Evolutionary conservation across 352 stramenopile species (phyloP).

Genomic region (Phytopythium ostracodes): DNA sequence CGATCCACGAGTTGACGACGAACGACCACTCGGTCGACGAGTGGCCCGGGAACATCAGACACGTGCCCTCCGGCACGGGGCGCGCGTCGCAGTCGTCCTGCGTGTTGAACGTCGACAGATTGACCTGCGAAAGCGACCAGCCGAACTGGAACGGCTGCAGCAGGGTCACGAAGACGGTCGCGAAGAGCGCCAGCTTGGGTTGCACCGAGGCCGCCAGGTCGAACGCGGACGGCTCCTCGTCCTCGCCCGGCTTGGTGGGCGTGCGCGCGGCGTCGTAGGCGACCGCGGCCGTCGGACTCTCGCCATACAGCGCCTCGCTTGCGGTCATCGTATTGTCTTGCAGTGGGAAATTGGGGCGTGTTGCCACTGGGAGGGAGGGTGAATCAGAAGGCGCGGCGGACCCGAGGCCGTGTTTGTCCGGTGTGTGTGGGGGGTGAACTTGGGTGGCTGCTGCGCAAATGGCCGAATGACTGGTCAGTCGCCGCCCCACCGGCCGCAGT

Average conservation of each 20-base stretch:
- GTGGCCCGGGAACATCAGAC: conserved; percentile 58
- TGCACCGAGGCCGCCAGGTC: not conserved
- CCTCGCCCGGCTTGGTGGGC: conserved; percentile 7
- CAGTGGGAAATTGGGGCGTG: not conserved
- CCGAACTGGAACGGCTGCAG: conserved; percentile 44
- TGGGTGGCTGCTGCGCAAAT: not conserved
- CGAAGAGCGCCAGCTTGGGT: conserved; percentile 35
- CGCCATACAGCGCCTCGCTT: not conserved
- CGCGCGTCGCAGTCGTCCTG: conserved; percentile 27
- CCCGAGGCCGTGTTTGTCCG: not conserved
- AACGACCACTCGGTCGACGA: conserved; percentile 34
- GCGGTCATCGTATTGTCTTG: not conserved
- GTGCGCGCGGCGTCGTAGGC: conserved; percentile 3
- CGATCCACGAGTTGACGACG: conserved; percentile 41
- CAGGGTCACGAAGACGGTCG: conserved; percentile 27
- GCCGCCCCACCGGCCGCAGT: not conserved
- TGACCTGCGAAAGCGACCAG: conserved; percentile 49
- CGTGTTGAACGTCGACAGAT: conserved; percentile 42
- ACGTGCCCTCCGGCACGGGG: conserved; percentile 31
- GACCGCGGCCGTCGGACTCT: conserved; percentile 3
- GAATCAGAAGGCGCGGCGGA: not conserved
- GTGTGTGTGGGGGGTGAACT: not conserved
- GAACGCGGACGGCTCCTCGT: not conserved
- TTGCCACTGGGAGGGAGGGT: too few relatives aligned
- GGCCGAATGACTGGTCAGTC: not conserved